Evolutionary conservation across 208 protist genomes (phyloP), one percentile per base, ranked within the genome.

Genomic region (Herpetomonas tarakana): DNA sequence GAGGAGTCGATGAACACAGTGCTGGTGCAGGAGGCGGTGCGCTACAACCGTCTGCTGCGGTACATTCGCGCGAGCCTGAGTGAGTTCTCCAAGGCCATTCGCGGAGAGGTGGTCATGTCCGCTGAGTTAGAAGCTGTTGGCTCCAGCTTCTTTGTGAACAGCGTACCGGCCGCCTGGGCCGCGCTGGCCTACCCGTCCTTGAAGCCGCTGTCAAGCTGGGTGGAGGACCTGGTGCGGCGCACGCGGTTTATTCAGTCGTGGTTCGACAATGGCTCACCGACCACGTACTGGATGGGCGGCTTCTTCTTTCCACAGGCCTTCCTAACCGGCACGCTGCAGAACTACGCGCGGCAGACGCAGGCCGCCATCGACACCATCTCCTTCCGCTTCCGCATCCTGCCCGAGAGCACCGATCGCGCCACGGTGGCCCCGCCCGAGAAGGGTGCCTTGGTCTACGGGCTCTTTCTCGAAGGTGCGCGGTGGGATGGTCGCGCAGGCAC

Each of bases 241-340:
- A 76, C 95, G 19, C 67, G 78, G 54, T 99, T 99, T 58, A 79
- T 98, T 26, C 75, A 83, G 59, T 63, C 56, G 7, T 97, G 94
- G 94, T 95, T 94, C 68, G 89, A 94, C 49, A 44, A 77, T 35
- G 96, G 85, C 16, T 62, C 75, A 4, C 96, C 98, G 25, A 63
- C 47, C 9, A 75, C 82, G 26, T 98, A 97, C 69, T 98, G 96
- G 94, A 93, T 99, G 29, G 96, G 94, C 16, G 94, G 94, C 53
- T 98, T 99, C 79, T 99, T 98, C 86, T 99, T 99, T 79, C 96
- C 98, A 14, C 96, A 98, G 74, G 91, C 94, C 0, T 98, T 98
- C 78, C 80, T 98, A 44, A 98, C 97, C 0, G 97, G 95, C 39
- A 96, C 87, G 19, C 75, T 98, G 68, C 96, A 99, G 81, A 99